Percentiles rank a stretch among this genome's conserved stretches.
phyloP scores from a whole-genome alignment of 2,329 filamentous ascomycete species.

The Cordyceps pruinosa region DNA sequence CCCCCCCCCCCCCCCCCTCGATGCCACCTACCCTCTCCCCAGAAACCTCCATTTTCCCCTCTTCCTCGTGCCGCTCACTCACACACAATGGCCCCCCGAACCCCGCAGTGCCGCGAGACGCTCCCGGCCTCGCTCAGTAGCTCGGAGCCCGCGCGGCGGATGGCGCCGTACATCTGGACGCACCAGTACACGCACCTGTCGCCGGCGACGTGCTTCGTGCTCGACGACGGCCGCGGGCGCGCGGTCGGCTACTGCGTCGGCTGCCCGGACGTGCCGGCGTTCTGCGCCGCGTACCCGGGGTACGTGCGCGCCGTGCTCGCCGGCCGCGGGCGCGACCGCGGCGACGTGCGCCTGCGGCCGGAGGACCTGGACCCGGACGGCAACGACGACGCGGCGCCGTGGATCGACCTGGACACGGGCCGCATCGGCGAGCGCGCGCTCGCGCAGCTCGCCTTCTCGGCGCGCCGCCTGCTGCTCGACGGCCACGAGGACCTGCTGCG shows the following conservation, averaged over 20 bases:
- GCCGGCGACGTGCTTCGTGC: conserved; percentile 38
- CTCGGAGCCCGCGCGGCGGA: conserved; percentile 27
- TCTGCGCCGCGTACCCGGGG: conserved; percentile 30
- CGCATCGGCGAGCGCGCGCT: conserved; percentile 25
- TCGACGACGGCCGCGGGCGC: conserved; percentile 39
- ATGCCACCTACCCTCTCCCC: not conserved
- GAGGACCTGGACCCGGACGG: conserved; percentile 7
- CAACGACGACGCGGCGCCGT: conserved; percentile 25
- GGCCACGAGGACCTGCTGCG: conserved; percentile 29
- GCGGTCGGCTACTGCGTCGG: conserved; percentile 46
- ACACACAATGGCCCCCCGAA: no score
- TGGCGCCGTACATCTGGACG: conserved; percentile 45
- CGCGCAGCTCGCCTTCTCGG: conserved; percentile 35
- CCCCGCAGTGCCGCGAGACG: conserved; percentile 38
- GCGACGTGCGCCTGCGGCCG: not conserved
- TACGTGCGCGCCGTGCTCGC: conserved; percentile 33
- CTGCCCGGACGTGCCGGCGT: conserved; percentile 34
- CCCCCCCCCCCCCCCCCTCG: no score
- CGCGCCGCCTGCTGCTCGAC: conserved; percentile 32
- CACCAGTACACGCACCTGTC: conserved; percentile 43
- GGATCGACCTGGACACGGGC: conserved; percentile 20
- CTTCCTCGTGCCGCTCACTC: not conserved
- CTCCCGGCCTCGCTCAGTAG: conserved; percentile 35
- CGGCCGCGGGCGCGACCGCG: not conserved
- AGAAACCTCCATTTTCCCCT: not conserved